These are phyloP conservation scores for Phytophthora pistaciae DNA, from an alignment of 352 stramenopile genomes.

Conservation along the genomic window DNA sequence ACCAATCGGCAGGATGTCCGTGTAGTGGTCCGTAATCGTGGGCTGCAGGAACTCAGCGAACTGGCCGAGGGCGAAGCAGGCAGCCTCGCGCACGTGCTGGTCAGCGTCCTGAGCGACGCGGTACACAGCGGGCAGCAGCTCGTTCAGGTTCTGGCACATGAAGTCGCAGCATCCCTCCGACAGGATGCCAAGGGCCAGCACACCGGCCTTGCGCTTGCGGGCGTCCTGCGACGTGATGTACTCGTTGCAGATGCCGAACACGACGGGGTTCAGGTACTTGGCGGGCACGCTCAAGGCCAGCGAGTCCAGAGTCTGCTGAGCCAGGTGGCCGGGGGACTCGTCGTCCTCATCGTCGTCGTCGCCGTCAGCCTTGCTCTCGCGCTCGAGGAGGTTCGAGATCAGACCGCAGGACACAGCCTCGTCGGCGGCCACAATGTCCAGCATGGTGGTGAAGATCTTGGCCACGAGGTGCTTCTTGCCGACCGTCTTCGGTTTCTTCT, in stretches of 20 bases:
- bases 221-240: slow-evolving; percentile 92
- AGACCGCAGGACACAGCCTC: slow-evolving; percentile 84
- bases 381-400: slow-evolving; percentile 84
- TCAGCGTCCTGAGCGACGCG: slow-evolving; percentile 91
- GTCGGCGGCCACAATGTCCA: slow-evolving; percentile 84
- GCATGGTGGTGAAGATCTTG: slow-evolving; percentile 89
- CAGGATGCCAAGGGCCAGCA: slow-evolving; percentile 97
- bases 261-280: slow-evolving; percentile 85
- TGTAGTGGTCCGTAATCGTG: slow-evolving; percentile 95
- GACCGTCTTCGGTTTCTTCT: slow-evolving; percentile 91
- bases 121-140: slow-evolving; percentile 95
- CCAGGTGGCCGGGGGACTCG: slow-evolving; percentile 82
- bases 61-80: slow-evolving; percentile 98
- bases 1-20: slow-evolving; percentile 96
- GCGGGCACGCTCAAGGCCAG: slow-evolving; percentile 81
- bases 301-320: slow-evolving; percentile 88
- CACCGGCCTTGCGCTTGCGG: slow-evolving; percentile 95
- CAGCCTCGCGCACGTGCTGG: slow-evolving; percentile 95
- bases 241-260: slow-evolving; percentile 84
- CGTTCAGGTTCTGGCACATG: slow-evolving; percentile 94
- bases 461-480: slow-evolving; percentile 85
- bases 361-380: slow-evolving; percentile 59
- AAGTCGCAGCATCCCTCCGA: slow-evolving; percentile 97
- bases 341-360: slow-evolving; percentile 85
- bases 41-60: slow-evolving; percentile 99